phyloP scores from a whole-genome alignment of 2,329 filamentous ascomycete species.

The Zymoseptoria ardabiliae region DNA sequence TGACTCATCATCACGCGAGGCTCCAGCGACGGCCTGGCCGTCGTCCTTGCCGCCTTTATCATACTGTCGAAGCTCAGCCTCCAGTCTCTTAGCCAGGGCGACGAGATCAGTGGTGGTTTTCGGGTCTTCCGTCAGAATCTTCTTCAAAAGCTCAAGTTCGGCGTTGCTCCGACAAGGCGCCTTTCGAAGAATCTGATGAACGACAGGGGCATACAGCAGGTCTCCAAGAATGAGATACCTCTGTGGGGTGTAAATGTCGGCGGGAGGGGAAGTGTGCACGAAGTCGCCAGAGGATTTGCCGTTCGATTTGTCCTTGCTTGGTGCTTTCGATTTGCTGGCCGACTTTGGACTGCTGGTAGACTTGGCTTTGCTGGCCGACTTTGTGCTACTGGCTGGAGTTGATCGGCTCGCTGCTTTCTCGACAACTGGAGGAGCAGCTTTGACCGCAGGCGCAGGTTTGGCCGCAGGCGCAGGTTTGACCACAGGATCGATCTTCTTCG shows the following conservation, averaged over 20 bases:
- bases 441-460: background rate
- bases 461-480: background rate
- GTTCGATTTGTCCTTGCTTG: background rate
- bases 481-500: background rate
- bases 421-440: background rate
- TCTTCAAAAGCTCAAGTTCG: conserved; percentile 7
- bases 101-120: conserved; percentile 4
- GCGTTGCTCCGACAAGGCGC: conserved; percentile 2
- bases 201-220: conserved; percentile 8
- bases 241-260: background rate
- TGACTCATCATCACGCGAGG: background rate
- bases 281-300: background rate
- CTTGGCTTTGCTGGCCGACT: background rate
- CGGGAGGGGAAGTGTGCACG: background rate
- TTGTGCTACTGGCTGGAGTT: background rate
- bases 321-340: background rate
- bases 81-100: conserved; percentile 2
- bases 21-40: background rate
- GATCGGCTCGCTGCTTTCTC: background rate
- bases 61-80: conserved; percentile 1
- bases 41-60: background rate
- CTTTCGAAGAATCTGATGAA: conserved; percentile 5
- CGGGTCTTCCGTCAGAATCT: conserved; percentile 6
- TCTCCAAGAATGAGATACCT: conserved; percentile 6
- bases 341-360: background rate